Evolutionary conservation across 352 stramenopile genomes (phyloP).

Genomic region (Globisporangium echinulatum): DNA sequence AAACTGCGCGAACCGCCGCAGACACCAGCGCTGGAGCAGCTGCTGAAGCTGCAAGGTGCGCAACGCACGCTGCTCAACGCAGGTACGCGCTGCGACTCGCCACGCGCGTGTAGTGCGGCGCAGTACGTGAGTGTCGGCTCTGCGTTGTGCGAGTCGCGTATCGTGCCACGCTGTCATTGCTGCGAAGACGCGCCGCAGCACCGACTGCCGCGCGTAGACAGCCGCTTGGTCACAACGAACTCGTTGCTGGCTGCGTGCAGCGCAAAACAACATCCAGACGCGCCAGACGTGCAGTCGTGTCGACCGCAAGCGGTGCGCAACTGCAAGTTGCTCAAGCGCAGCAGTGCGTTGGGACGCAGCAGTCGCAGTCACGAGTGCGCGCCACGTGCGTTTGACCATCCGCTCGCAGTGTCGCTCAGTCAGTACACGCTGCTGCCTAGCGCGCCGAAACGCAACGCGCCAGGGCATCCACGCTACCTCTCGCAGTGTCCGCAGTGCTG

Average conservation of each 20-base stretch:
- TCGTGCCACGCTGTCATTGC: too few species aligned
- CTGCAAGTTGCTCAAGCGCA: too few species aligned
- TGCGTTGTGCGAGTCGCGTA: background rate
- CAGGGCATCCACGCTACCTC: slow-evolving; percentile 4
- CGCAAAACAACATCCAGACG: background rate
- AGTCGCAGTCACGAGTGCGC: background rate
- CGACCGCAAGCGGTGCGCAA: too few species aligned
- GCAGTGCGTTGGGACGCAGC: background rate
- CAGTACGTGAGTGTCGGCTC: background rate
- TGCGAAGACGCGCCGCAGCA: background rate
- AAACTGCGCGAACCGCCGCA: background rate
- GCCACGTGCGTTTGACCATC: background rate
- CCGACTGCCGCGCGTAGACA: background rate
- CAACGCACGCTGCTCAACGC: background rate
- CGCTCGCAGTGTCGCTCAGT: background rate
- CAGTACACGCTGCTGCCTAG: background rate
- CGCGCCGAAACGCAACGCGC: background rate
- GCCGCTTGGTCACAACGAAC: background rate
- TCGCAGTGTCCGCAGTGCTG: background rate
- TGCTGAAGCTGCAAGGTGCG: background rate
- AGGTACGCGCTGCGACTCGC: background rate
- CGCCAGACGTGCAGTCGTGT: background rate
- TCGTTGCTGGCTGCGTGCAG: background rate
- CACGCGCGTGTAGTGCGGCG: background rate
- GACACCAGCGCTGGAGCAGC: background rate